Conservation (phyloP, 129 eudicot genomes). For the Escallonia rubra region DNA sequence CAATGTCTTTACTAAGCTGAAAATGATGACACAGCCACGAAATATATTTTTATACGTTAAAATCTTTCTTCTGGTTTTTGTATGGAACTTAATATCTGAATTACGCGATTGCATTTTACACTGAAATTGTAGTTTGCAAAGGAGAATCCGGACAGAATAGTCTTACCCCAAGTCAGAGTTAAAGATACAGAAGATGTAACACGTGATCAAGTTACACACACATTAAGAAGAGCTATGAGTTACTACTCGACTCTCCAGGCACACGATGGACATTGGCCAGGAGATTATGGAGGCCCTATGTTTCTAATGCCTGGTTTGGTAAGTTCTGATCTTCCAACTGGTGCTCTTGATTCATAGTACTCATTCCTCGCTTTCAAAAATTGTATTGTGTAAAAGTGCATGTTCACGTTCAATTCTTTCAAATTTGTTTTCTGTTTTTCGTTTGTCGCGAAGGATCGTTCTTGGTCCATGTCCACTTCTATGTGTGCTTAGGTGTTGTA, state of each 20-base stretch:
- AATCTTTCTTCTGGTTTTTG: background rate
- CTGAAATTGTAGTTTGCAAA: conserved; percentile 51
- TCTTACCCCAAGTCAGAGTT: conserved; percentile 67
- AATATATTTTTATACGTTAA: background rate
- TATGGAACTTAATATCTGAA: conserved; percentile 4
- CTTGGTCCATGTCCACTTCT: no score
- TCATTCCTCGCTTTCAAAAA: conserved; percentile 1
- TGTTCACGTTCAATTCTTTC: background rate
- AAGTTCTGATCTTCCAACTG: conserved; percentile 15
- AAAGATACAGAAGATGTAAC: conserved; percentile 67
- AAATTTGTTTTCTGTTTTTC: background rate
- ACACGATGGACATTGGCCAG: conserved; percentile 95
- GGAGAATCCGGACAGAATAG: conserved; percentile 45
- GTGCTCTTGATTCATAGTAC: background rate
- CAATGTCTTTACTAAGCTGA: conserved; percentile 10
- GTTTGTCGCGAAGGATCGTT: background rate
- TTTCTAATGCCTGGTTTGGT: conserved; percentile 93
- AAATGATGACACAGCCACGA: background rate
- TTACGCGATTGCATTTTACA: background rate
- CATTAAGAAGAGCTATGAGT: conserved; percentile 69
- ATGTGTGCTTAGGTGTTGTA: no score
- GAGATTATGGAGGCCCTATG: conserved; percentile 97
- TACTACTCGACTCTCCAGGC: conserved; percentile 90
- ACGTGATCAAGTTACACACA: conserved; percentile 52
- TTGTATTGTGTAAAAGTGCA: background rate